Evolutionary conservation across 208 protist genomes (phyloP), one percentile per base, ranked within the genome.

Genomic region (Trypanosoma melophagium): DNA sequence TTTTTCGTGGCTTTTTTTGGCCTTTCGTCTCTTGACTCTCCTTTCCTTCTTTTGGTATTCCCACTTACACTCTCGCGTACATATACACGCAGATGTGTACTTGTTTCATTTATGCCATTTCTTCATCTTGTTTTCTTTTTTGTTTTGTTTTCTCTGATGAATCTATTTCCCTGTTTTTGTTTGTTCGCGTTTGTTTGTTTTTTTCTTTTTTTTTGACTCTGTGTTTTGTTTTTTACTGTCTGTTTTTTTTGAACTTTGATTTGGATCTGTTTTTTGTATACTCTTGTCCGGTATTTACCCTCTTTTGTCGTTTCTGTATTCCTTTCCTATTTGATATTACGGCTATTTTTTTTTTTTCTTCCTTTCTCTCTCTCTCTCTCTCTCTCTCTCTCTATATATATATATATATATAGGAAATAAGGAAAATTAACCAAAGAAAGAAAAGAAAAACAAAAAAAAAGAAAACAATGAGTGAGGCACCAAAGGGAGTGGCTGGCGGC

Each of bases 91-190:
- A 7, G 28, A 35, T 35, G 28, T 35, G 28, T 35, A 10, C 10
- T 14, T 47, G 16, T 47, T 2, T 10, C 1, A 14, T 47, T 47
- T 2, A 14, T 47, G 9, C 10, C 10, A 49, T 56, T 65, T 53
- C 17, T 73, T 40, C 53, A 24, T 70, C 35, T 25, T 69, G 52
- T 64, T 53, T 31, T 74, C 62, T 61, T 40, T 42, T 64, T 73
- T 31, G 10, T 22, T 50, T 38, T 63, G 8, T 21, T 71, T 35
- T 54, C 13, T 42, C 24, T 68, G 52, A 31, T 10, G 5, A 59
- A n/a, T 50, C 42, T 35, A n/a, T 19, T 71, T 51, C 38, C 25
- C 57, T 53, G 13, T 72, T 28, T 56, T 47, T 64, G 42, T 55
- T 5, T 72, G n/a, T 55, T 51, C 56, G 42, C 42, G 4, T 49